Evolutionary conservation across 1,284 basidiomycete genomes (phyloP), one percentile per base, ranked within the genome.

Genomic region (Mycocalia duriaeana): DNA sequence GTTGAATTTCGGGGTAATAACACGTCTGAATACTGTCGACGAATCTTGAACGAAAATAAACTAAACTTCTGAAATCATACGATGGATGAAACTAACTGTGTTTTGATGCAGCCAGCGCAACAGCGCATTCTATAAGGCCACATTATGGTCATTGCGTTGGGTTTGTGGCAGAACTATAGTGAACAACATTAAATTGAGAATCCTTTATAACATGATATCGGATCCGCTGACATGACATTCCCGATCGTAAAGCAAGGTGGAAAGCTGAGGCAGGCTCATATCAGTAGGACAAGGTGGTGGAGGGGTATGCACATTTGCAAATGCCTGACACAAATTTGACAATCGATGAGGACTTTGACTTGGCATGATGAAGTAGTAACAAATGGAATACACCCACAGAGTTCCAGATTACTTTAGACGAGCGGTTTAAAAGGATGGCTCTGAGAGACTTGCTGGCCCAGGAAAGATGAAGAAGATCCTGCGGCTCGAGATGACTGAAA

Each of bases 361-460:
- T 31, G n/a, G n/a, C 28, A 8, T n/a, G n/a, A 23, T 19, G n/a
- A 14, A 23, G 3, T n/a, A 34, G 18, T 14, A 6, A 1, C 40
- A 37, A 18, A 4, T 26, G 16, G 26, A 42, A 25, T n/a, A 13
- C 20, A 45, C 53, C 14, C 43, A 61, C 61, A 13, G 49, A 42
- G 47, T 54, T 58, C 66, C 66, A 68, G n/a, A 68, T 45, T 13
- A 42, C 51, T 13, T 39, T 47, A 28, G 59, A 49, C 20, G 52
- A 46, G 25, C 52, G 53, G 26, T 52, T 50, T 51, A 63, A 46
- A 19, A 68, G 52, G 9, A 64, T 53, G 6, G 31, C 38, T 13
- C 62, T 59, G 5, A 71, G 44, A 3, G 53, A 42, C 46, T 65
- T 64, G 25, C 53, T 59, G 8, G 62, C 56, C 26, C 60, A 55